phyloP scores from a whole-genome alignment of 257 asterid species.

The Penstemon newberryi region DNA sequence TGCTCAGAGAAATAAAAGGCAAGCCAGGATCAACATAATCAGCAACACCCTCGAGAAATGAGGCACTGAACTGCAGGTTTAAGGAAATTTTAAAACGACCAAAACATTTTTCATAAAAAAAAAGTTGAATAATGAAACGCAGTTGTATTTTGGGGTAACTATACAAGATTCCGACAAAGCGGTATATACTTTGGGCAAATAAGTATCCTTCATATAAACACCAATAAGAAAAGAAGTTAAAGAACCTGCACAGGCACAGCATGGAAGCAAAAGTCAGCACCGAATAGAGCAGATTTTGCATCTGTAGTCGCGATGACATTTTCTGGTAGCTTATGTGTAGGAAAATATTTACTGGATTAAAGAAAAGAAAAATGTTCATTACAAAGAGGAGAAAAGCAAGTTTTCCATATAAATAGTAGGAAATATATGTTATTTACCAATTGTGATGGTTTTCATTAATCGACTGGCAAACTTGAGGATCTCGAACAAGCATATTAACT shows the following conservation, averaged over 20 bases:
- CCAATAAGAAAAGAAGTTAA: conserved; percentile 15
- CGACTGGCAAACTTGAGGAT: conserved; percentile 63
- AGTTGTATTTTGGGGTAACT: not conserved
- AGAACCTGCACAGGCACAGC: conserved; percentile 93
- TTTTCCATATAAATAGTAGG: not conserved
- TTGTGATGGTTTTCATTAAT: conserved; percentile 61
- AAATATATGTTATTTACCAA: conserved; percentile 38
- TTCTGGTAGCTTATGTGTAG: conserved; percentile 67
- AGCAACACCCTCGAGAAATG: conserved; percentile 78
- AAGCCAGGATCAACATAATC: conserved; percentile 78
- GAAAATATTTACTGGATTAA: conserved; percentile 71
- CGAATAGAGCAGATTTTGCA: conserved; percentile 75
- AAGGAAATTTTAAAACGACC: conserved; percentile 14
- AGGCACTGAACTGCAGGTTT: conserved; percentile 78
- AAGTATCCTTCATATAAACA: not conserved
- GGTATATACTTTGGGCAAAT: not conserved
- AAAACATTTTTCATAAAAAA: not conserved
- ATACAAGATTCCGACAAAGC: not conserved
- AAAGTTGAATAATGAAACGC: conserved; percentile 1
- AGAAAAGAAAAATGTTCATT: conserved; percentile 13
- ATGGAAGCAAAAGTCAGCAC: conserved; percentile 90
- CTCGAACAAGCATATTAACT: conserved; percentile 78
- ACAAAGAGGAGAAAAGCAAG: not conserved
- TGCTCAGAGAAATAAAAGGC: conserved; percentile 93
- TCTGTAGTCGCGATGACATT: conserved; percentile 79